Base-by-base conservation (phyloP, 2,329 filamentous ascomycete species). In the Lachnellula arida region DNA sequence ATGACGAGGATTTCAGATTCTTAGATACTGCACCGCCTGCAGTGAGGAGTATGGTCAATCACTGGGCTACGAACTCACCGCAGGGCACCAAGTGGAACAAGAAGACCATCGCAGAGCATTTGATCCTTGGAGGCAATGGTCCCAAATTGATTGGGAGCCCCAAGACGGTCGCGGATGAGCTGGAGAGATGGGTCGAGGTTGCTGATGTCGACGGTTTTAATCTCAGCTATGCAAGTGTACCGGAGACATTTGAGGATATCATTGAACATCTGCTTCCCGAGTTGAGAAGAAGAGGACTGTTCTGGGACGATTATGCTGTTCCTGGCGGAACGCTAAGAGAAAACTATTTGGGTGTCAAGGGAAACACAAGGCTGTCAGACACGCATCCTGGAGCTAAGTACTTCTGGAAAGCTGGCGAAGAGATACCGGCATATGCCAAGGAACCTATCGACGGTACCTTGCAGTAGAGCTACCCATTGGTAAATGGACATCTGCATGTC, bases 191-290 rank as follows among this genome's bases (percentile, higher is more conserved):
- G 64, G 57, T 56, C 8, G 59, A 63, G 23, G 60, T 65, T 19
- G 57, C 60, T 32, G 63, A 66, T 56, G 57, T 66, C 22, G 64
- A 66, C 57, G 63, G 64, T 4, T 66, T 65, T 25, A 66, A 66
- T 54, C 51, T 66, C 23, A 64, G 59, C 53, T 66, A 62, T 54
- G 63, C 63, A 23, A 60, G 56, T n/a, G 85, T 85, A 63, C 86
- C 85, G 0, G 79, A 81, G 55, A 84, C 83, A 0, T 89, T 88
- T 71, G 80, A 84, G 56, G 86, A 89, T 60, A 81, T 89, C 12
- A 79, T 84, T 42, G 82, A 88, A 25, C 73, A 86, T 1, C 70
- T 89, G 6, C 67, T 89, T 1, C 86, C 86, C 0, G 86, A 88
- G 62, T 73, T 89, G 17, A 78, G 76, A 28, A 73, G 72, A 11